Evolutionary conservation across 2,329 filamentous ascomycete genomes (phyloP).

Genomic region (Ascochyta koolunga): DNA sequence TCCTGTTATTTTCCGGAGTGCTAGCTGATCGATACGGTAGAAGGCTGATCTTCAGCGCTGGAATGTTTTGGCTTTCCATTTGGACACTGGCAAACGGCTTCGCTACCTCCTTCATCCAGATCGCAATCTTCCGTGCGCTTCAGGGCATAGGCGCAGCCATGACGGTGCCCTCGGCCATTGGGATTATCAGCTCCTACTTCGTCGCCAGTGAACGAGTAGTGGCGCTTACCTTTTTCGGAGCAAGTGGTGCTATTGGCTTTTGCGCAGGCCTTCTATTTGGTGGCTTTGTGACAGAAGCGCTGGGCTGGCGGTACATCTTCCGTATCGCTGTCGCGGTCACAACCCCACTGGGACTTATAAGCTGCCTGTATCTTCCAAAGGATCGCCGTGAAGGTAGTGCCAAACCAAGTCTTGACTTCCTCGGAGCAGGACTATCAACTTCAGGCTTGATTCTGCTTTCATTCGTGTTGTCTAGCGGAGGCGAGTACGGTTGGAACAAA

Average conservation of each 20-base stretch:
- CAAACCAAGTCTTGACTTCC: constrained; percentile 12
- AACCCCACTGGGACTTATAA: constrained; percentile 1
- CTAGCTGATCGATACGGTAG: constrained; percentile 9
- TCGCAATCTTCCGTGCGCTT: constrained; percentile 12
- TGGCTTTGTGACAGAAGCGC: constrained; percentile 10
- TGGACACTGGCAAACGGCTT: constrained; percentile 15
- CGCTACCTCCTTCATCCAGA: constrained; percentile 10
- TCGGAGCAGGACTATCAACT: constrained; percentile 4
- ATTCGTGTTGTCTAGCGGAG: constrained; percentile 9
- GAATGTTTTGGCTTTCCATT: constrained; percentile 11
- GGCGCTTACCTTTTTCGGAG: constrained; percentile 12
- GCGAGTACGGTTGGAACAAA: constrained; percentile 14
- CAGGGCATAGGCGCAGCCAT: constrained; percentile 14
- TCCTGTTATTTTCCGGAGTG: constrained; percentile 10
- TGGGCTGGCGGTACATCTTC: constrained; percentile 15
- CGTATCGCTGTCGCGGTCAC: constrained; percentile 8
- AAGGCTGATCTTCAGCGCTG: constrained; percentile 6
- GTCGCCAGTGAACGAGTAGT: constrained; percentile 11
- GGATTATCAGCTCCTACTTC: constrained; percentile 13
- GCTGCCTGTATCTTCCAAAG: constrained; percentile 6
- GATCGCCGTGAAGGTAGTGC: constrained; percentile 11
- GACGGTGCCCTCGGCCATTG: constrained; percentile 12
- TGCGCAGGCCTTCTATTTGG: constrained; percentile 12
- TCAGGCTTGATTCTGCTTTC: constrained; percentile 11
- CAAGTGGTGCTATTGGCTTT: constrained; percentile 13